These are phyloP conservation scores for Toxoplasma gondii DNA, from an alignment of 169 alveolate genomes.

Conservation along the genomic window DNA sequence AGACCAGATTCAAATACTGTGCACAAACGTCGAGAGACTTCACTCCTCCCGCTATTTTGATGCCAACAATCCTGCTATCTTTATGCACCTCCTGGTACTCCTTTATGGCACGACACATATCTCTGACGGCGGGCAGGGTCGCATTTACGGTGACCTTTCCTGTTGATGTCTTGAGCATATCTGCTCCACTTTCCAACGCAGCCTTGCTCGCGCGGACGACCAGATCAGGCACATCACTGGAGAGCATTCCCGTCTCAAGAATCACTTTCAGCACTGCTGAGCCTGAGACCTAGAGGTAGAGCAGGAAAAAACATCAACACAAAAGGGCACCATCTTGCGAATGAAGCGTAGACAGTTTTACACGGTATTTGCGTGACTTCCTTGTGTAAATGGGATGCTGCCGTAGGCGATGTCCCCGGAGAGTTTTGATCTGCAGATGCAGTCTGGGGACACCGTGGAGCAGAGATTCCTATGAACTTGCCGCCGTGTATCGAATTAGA, in stretches of 20 bases:
- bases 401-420: too few species aligned
- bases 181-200: constrained; percentile 75
- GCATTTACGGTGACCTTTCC: constrained; percentile 75
- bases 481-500: too few species aligned
- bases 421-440: too few species aligned
- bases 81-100: not conserved
- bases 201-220: constrained; percentile 67
- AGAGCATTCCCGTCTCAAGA: constrained; percentile 75
- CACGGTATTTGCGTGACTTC: too few species aligned
- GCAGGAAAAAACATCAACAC: not conserved
- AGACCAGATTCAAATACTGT: constrained; percentile 66
- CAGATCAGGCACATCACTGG: constrained; percentile 52
- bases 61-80: constrained; percentile 58
- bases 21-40: constrained; percentile 67
- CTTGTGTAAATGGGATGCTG: too few species aligned
- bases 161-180: constrained; percentile 75
- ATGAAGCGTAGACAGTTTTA: too few species aligned
- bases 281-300: constrained; percentile 45
- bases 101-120: constrained; percentile 65
- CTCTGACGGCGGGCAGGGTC: constrained; percentile 66
- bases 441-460: too few species aligned
- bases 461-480: too few species aligned
- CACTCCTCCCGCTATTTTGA: constrained; percentile 77
- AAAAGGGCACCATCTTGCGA: not conserved
- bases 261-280: constrained; percentile 71